Evolutionary conservation across 768 basidiomycete genomes (phyloP).

Genomic region (Wakefieldia striispora): DNA sequence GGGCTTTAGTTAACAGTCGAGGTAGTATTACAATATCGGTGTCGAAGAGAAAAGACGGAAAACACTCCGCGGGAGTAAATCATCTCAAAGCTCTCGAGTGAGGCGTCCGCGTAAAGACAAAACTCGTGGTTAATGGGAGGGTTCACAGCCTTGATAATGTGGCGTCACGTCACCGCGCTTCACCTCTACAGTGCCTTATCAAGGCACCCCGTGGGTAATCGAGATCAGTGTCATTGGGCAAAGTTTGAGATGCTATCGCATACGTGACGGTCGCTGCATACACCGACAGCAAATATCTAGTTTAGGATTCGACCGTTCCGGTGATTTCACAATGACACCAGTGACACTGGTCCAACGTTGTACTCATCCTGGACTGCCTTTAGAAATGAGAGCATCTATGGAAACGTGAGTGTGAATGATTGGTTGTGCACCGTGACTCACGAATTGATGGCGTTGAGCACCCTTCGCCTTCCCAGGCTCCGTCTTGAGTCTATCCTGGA

Average conservation of each 20-base stretch:
- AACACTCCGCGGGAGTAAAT: too few species aligned
- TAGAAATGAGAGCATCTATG: constrained; percentile 65
- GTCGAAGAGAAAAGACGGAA: too few species aligned
- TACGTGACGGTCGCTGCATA: not conserved
- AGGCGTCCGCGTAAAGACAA: too few species aligned
- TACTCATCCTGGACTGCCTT: constrained; percentile 56
- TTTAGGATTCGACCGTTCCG: not conserved
- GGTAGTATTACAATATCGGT: too few species aligned
- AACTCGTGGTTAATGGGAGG: too few species aligned
- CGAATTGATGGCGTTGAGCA: constrained; percentile 67
- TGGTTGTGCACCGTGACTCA: constrained; percentile 32
- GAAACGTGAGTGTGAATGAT: constrained; percentile 2
- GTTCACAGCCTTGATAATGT: too few species aligned
- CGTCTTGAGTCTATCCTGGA: constrained; percentile 76
- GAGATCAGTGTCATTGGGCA: too few species aligned
- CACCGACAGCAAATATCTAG: not conserved
- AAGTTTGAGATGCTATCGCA: too few species aligned
- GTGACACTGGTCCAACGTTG: constrained; percentile 7
- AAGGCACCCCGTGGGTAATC: too few species aligned
- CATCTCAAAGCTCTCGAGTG: too few species aligned
- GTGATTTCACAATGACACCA: not conserved
- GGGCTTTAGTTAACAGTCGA: too few species aligned
- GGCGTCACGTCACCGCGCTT: not conserved
- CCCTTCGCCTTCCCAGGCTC: constrained; percentile 65
- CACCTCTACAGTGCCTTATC: too few species aligned